Evolutionary conservation across 2,329 filamentous ascomycete species (phyloP).

Genomic region (Xylariales sp.): DNA sequence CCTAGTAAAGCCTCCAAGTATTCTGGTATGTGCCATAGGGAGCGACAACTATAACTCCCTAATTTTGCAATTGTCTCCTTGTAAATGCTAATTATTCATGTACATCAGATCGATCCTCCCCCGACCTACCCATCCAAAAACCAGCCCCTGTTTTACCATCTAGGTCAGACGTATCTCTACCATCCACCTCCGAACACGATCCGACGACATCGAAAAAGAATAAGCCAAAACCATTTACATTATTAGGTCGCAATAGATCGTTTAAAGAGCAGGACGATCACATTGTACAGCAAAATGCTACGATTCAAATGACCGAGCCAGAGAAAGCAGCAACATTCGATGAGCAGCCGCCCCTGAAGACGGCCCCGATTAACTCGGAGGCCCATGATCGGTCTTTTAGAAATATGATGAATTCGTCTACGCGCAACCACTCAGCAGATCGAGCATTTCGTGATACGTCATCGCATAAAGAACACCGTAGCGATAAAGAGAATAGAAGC

Average conservation of each 20-base stretch:
- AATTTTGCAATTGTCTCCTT: slow-evolving; percentile 27
- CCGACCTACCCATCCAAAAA: slow-evolving; percentile 54
- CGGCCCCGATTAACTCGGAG: slow-evolving; percentile 67
- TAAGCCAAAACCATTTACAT: slow-evolving; percentile 67
- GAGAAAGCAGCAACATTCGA: slow-evolving; percentile 53
- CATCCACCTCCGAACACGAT: slow-evolving; percentile 62
- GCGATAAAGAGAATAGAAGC: slow-evolving; percentile 61
- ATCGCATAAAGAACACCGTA: slow-evolving; percentile 56
- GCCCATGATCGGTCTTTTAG: slow-evolving; percentile 73
- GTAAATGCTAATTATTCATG: slow-evolving; percentile 42
- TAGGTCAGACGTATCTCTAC: slow-evolving; percentile 64
- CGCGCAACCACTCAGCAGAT: slow-evolving; percentile 80
- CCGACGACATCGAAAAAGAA: slow-evolving; percentile 55
- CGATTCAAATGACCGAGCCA: slow-evolving; percentile 51
- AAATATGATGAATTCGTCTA: slow-evolving; percentile 73
- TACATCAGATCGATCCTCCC: slow-evolving; percentile 47
- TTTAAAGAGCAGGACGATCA: slow-evolving; percentile 58
- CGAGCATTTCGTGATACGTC: slow-evolving; percentile 62
- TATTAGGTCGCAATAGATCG: slow-evolving; percentile 64
- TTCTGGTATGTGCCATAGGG: slow-evolving; percentile 45
- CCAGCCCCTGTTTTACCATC: slow-evolving; percentile 57
- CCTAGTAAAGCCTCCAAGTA: slow-evolving; percentile 49
- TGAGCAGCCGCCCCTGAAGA: slow-evolving; percentile 63
- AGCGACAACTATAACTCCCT: neutral
- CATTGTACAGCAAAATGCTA: slow-evolving; percentile 52